Evolutionary conservation across 257 asterid species (phyloP).

Genomic region (Solanum virginianum): DNA sequence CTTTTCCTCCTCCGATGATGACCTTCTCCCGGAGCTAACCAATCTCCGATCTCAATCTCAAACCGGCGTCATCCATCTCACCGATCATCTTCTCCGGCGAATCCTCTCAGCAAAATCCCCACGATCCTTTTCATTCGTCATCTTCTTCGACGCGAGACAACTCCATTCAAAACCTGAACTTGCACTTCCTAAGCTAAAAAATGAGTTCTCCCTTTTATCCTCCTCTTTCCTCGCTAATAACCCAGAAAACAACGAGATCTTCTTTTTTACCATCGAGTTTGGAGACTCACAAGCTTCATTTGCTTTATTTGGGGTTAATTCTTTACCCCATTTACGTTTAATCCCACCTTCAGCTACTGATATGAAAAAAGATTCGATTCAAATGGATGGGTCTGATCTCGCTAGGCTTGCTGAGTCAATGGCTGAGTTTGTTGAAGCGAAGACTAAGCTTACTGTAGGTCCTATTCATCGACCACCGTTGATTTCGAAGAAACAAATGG

Average conservation of each 20-base stretch:
- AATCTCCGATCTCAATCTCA: not conserved
- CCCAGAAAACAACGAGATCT: slow-evolving; percentile 17
- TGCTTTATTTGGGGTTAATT: slow-evolving; percentile 42
- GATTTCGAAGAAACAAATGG: slow-evolving; percentile 46
- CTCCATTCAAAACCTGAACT: not conserved
- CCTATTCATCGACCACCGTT: slow-evolving; percentile 56
- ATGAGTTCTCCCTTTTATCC: slow-evolving; percentile 42
- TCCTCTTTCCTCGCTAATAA: slow-evolving; percentile 47
- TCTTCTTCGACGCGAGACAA: not conserved
- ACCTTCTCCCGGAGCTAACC: not conserved
- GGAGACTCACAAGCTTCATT: slow-evolving; percentile 59
- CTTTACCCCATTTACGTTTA: slow-evolving; percentile 75
- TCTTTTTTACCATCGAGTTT: slow-evolving; percentile 62
- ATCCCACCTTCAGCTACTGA: slow-evolving; percentile 52
- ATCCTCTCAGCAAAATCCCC: not conserved
- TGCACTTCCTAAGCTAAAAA: not conserved
- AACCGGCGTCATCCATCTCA: not conserved
- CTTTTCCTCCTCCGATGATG: not conserved
- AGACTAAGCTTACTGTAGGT: slow-evolving; percentile 34
- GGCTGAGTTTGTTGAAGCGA: slow-evolving; percentile 75
- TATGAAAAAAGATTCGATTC: slow-evolving; percentile 38
- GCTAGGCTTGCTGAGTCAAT: slow-evolving; percentile 69
- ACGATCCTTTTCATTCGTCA: not conserved
- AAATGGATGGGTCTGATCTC: slow-evolving; percentile 66
- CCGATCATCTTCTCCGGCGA: not conserved